Conservation (phyloP, 305 asterid species). For the Solanum hybrid region DNA sequence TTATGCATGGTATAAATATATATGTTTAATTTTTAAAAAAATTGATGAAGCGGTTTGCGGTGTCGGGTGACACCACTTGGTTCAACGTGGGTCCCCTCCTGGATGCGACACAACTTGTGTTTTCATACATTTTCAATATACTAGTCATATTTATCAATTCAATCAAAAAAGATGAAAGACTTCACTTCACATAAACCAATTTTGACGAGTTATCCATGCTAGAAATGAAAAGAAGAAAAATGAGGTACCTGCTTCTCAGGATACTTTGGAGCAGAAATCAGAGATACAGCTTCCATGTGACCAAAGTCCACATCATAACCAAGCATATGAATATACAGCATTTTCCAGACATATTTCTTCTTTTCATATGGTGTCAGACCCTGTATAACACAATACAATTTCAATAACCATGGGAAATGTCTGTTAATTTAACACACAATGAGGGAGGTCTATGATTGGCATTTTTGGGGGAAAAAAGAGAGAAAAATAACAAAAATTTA, state of each 20-base stretch:
- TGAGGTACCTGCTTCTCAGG: slow-evolving; percentile 93
- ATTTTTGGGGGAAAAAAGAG: neutral
- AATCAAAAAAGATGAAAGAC: neutral
- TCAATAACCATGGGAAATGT: neutral
- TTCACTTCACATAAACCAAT: neutral
- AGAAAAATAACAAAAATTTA: neutral
- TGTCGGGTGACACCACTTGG: neutral
- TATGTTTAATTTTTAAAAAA: neutral
- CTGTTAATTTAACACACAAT: neutral
- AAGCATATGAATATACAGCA: slow-evolving; percentile 97
- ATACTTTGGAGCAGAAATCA: slow-evolving; percentile 97
- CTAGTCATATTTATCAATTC: neutral
- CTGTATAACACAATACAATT: slow-evolving; percentile 26
- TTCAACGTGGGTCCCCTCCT: neutral
- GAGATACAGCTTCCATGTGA: slow-evolving; percentile 99
- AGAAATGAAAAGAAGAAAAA: neutral
- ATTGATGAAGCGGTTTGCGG: neutral
- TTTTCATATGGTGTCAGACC: slow-evolving; percentile 88
- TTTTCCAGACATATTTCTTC: slow-evolving; percentile 99
- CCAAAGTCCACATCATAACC: slow-evolving; percentile 99
- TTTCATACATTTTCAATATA: neutral
- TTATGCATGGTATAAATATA: neutral
- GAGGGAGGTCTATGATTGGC: neutral
- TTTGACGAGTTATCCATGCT: neutral
- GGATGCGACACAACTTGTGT: neutral